Base-by-base conservation (phyloP, 768 basidiomycete species). In the Termitomyces eurrhizus region DNA sequence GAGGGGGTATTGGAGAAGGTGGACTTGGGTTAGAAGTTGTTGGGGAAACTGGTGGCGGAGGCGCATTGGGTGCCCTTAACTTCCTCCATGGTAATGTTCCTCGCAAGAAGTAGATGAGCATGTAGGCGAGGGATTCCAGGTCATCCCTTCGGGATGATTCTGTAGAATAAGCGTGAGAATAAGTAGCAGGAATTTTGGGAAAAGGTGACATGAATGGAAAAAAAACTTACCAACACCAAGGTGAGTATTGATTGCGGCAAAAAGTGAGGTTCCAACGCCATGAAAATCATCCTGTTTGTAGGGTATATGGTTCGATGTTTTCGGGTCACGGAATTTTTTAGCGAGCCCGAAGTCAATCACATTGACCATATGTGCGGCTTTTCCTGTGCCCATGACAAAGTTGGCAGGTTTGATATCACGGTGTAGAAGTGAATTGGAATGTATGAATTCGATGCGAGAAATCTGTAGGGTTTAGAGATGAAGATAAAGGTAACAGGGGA, bases 351-450 rank as follows among this genome's bases (percentile, higher is more conserved):
- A 92, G 76, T 92, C 90, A 66, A 92, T 92, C 65, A 99, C 91
- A 73, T 98, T 96, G 71, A 99, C 95, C 67, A 87, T 75, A 66
- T 82, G 81, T 0, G 82, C 69, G 32, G 77, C 77, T 64, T 75
- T 76, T 39, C 76, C 77, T 70, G 72, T 87, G 64, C 93, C 92
- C 93, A 98, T 98, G 62, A 99, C 89, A 71, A 99, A 99, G 77
- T 99, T 98, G 68, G 96, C 96, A 41, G 96, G 96, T 73, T 98
- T 99, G 74, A 99, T 90, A 72, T 98, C 96, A 65, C 96, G 91
- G 73, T 98, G 96, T 45, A 97, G 87, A 66, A 96, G 90, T 68
- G 93, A 92, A 69, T 93, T 89, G 1, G 91, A 92, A 75, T 99
- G 96, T 65, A 98, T 94, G 73, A 94, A 98, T 73, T 97, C 93